Conservation (phyloP, 345 rosid species). For the Kandelia obovata region DNA sequence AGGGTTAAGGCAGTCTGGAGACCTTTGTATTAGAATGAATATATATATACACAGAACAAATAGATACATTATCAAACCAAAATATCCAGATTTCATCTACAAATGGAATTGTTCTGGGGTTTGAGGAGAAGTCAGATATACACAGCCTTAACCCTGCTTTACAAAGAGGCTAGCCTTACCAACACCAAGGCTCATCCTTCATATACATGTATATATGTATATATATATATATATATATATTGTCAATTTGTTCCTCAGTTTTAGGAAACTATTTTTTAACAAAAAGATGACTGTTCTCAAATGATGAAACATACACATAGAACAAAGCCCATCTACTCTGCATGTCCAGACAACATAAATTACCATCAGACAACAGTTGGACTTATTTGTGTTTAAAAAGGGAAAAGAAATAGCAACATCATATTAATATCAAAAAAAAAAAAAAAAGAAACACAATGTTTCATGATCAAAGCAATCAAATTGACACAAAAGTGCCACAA, state of each 20-base stretch:
- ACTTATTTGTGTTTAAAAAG: background rate
- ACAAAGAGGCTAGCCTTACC: too few relatives aligned
- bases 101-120: background rate
- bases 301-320: background rate
- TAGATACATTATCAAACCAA: conserved; percentile 6
- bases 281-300: background rate
- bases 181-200: too few relatives aligned
- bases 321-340: background rate
- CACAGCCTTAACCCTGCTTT: background rate
- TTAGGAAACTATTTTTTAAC: conserved; percentile 1
- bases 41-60: background rate
- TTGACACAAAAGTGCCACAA: too few relatives aligned
- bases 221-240: background rate
- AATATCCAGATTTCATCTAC: background rate
- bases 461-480: background rate
- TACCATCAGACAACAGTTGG: background rate
- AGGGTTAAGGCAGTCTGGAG: conserved; percentile 6
- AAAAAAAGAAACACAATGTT: too few relatives aligned
- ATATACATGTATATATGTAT: too few relatives aligned
- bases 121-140: too few relatives aligned
- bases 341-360: background rate
- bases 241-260: background rate
- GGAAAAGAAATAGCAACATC: background rate
- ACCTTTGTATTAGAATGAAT: background rate
- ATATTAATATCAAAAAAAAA: background rate